phyloP scores from a whole-genome alignment of 257 asterid genomes.

The Petrea volubilis region DNA sequence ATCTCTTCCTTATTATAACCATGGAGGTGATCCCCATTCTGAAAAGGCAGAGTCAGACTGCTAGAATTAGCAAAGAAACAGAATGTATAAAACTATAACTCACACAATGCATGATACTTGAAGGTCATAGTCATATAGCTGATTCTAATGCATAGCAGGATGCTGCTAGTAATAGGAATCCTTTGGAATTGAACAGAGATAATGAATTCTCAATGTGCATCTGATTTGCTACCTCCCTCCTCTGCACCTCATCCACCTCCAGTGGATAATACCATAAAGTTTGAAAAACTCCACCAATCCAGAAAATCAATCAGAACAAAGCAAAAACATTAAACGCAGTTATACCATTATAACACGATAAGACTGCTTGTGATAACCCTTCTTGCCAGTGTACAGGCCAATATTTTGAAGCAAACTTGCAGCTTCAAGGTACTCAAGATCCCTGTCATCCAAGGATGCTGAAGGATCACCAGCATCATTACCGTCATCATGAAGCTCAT shows the following conservation, averaged over 20 bases:
- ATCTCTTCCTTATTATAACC: constrained; percentile 64
- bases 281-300: neutral
- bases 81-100: neutral
- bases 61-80: constrained; percentile 15
- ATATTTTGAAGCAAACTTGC: constrained; percentile 83
- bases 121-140: constrained; percentile 15
- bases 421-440: constrained; percentile 82
- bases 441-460: constrained; percentile 46
- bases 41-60: constrained; percentile 29
- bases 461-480: constrained; percentile 20
- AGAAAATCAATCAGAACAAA: constrained; percentile 5
- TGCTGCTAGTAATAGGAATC: neutral
- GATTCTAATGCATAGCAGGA: constrained; percentile 3
- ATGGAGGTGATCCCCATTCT: constrained; percentile 71
- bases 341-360: constrained; percentile 54
- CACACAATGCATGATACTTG: constrained; percentile 22
- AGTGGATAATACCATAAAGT: neutral
- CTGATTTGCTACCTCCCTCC: neutral
- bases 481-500: constrained; percentile 25
- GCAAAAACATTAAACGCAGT: neutral
- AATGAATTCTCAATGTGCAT: neutral
- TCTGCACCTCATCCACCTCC: neutral
- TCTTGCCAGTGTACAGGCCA: constrained; percentile 68
- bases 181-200: neutral
- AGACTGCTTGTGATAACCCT: constrained; percentile 79